Evolutionary conservation across 345 rosid species (phyloP).

Genomic region (Pistacia vera): DNA sequence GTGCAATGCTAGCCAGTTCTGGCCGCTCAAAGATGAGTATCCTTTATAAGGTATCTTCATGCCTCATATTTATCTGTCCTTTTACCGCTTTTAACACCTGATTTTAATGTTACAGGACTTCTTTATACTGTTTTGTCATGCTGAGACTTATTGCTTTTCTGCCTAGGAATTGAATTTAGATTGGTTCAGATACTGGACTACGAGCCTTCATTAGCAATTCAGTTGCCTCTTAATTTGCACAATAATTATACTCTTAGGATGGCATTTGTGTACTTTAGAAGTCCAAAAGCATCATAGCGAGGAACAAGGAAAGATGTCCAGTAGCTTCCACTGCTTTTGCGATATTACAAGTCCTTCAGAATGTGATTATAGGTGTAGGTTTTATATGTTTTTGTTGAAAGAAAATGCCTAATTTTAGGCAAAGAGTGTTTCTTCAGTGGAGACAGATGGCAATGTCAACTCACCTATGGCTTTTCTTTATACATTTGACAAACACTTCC

Average conservation of each 20-base stretch:
- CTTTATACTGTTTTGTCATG: neutral
- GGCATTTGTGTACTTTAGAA: constrained; percentile 12
- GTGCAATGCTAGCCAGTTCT: neutral
- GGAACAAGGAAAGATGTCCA: neutral
- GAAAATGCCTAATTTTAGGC: neutral
- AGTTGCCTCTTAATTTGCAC: constrained; percentile 5
- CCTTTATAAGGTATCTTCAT: neutral
- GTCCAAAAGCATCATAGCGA: neutral
- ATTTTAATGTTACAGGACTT: constrained; percentile 5
- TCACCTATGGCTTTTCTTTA: constrained; percentile 4
- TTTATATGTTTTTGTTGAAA: neutral
- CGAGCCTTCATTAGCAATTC: neutral
- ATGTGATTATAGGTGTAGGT: neutral
- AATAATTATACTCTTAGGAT: neutral
- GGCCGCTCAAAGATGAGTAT: neutral
- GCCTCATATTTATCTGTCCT: neutral
- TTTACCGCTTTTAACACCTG: neutral
- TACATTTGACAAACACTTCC: neutral
- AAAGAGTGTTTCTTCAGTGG: neutral
- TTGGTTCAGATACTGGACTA: constrained; percentile 10
- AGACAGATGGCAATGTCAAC: neutral
- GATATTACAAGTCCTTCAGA: neutral
- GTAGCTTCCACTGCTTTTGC: neutral
- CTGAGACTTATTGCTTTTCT: neutral
- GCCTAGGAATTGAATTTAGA: constrained; percentile 12